Percentiles rank a stretch among this genome's conserved stretches.
phyloP scores from a whole-genome alignment of 805 yeast genomes.

The Candida wancherniae region DNA sequence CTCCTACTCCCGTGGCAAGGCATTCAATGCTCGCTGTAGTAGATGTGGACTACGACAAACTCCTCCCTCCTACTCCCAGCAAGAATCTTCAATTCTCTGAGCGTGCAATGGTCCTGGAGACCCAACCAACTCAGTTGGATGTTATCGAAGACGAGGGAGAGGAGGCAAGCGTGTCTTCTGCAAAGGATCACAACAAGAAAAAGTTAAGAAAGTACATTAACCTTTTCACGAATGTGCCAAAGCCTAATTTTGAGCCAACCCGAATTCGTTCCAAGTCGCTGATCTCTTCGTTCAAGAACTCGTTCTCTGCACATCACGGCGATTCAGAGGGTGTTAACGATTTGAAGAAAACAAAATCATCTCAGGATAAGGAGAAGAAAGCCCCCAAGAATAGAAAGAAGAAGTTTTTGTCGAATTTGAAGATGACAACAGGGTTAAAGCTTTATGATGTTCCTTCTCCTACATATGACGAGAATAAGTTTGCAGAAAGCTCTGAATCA shows the following conservation, averaged over 20 bases:
- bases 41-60: constrained; percentile 15
- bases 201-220: too few relatives aligned
- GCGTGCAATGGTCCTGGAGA: background rate
- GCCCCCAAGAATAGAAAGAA: constrained; percentile 2
- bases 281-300: constrained; percentile 1
- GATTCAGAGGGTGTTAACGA: too few relatives aligned
- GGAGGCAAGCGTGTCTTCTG: too few relatives aligned
- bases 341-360: background rate
- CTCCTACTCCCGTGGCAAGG: constrained; percentile 6
- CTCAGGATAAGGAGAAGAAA: background rate
- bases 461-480: too few relatives aligned
- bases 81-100: too few relatives aligned
- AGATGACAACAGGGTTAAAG: constrained; percentile 8
- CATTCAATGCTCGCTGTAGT: constrained; percentile 14
- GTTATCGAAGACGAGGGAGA: too few relatives aligned
- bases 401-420: constrained; percentile 7
- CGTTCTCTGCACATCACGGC: too few relatives aligned
- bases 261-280: constrained; percentile 6
- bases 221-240: too few relatives aligned
- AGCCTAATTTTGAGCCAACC: too few relatives aligned
- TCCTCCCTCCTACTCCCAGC: constrained; percentile 14
- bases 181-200: background rate
- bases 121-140: background rate
- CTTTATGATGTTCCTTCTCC: constrained; percentile 11
- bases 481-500: too few relatives aligned